Evolutionary conservation across 2,329 filamentous ascomycete genomes (phyloP).

Genomic region (Ophiostoma populinum): DNA sequence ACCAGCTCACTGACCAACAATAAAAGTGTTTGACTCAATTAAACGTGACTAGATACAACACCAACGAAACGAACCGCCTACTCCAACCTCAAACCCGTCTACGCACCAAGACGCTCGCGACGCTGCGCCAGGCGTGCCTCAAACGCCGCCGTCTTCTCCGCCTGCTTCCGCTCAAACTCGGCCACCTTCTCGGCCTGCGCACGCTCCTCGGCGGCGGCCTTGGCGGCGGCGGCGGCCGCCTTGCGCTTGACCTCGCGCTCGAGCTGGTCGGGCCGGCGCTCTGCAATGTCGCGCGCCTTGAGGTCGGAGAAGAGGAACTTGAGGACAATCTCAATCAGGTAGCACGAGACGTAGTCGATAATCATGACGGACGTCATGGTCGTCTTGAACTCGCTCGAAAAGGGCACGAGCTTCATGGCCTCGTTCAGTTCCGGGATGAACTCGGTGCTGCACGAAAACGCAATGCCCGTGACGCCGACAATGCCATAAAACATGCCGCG

Average conservation of each 20-base stretch:
- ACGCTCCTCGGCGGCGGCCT: constrained; percentile 33
- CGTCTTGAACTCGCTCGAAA: constrained; percentile 72
- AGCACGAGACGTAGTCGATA: constrained; percentile 75
- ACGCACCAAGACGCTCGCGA: neutral
- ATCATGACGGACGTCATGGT: constrained; percentile 76
- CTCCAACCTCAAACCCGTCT: constrained; percentile 28
- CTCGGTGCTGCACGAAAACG: constrained; percentile 88
- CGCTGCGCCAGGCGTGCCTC: constrained; percentile 4
- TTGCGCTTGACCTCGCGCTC: constrained; percentile 56
- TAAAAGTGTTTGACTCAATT: no score
- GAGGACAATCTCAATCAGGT: constrained; percentile 67
- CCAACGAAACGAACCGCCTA: no score
- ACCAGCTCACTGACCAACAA: no score
- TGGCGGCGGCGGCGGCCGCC: constrained; percentile 33
- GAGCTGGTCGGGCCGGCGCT: constrained; percentile 72
- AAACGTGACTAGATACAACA: no score
- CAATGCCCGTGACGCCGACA: constrained; percentile 71
- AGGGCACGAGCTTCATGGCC: constrained; percentile 81
- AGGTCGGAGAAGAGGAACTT: constrained; percentile 83
- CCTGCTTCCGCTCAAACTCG: constrained; percentile 41
- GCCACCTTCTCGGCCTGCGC: constrained; percentile 36
- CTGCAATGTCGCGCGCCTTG: constrained; percentile 81
- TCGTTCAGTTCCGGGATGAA: constrained; percentile 91
- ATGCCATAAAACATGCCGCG: constrained; percentile 97
- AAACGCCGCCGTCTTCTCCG: constrained; percentile 22